Conservation (phyloP, 306 rosid species). For the Amphicarpaea edgeworthii region DNA sequence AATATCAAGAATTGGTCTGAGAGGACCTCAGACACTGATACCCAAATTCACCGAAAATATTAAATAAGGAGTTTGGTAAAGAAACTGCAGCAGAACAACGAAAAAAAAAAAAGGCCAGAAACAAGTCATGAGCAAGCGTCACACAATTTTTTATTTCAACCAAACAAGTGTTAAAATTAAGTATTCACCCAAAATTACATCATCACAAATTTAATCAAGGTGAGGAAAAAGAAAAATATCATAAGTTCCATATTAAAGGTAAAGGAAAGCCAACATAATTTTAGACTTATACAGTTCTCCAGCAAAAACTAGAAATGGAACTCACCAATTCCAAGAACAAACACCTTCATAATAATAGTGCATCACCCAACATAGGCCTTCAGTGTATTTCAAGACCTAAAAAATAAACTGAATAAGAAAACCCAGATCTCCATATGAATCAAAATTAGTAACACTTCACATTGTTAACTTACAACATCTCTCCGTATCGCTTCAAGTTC, state of each 20-base stretch:
- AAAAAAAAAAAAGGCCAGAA: background rate
- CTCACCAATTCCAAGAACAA: constrained; percentile 98
- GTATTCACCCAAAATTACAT: constrained; percentile 9
- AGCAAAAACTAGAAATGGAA: constrained; percentile 32
- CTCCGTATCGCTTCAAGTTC: constrained; percentile 80
- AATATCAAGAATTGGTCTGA: background rate
- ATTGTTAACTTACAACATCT: constrained; percentile 82
- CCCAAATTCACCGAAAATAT: constrained; percentile 2
- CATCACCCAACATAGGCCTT: constrained; percentile 99
- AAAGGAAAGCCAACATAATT: constrained; percentile 33
- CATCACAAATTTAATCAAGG: background rate
- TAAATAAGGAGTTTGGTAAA: background rate
- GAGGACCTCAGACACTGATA: background rate
- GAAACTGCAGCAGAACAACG: constrained; percentile 10
- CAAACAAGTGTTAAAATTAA: background rate
- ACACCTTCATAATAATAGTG: constrained; percentile 98
- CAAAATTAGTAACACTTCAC: constrained; percentile 38
- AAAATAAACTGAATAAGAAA: constrained; percentile 42
- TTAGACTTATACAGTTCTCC: background rate
- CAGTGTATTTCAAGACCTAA: constrained; percentile 92
- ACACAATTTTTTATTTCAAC: background rate
- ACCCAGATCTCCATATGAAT: constrained; percentile 34
- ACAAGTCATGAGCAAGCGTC: background rate
- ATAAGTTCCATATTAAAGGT: background rate
- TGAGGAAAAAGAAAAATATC: background rate